phyloP scores from a whole-genome alignment of 331 rosid species.

The Acacia concinna region DNA sequence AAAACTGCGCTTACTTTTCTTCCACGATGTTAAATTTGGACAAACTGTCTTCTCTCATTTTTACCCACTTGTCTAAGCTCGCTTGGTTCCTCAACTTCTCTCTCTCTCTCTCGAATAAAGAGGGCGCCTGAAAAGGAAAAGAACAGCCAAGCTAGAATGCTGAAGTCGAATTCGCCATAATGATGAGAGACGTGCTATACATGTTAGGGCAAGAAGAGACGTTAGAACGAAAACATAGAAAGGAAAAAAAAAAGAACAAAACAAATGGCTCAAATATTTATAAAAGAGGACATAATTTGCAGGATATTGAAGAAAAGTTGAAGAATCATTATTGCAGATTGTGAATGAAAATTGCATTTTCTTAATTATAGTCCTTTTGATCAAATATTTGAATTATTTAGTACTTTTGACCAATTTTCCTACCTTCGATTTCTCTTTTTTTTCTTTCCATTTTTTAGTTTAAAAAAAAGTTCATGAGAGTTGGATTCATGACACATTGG shows the following conservation, averaged over 20 bases:
- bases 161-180: neutral
- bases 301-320: neutral
- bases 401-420: neutral
- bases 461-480: too few species aligned
- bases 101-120: neutral
- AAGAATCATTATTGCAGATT: neutral
- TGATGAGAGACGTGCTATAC: too few species aligned
- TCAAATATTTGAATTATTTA: neutral
- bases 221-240: neutral
- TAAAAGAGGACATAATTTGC: neutral
- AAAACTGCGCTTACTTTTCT: neutral
- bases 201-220: neutral
- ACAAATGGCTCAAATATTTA: neutral
- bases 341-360: neutral
- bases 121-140: neutral
- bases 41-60: neutral
- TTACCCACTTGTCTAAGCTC: slow-evolving; percentile 2
- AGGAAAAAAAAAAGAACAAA: neutral
- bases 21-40: slow-evolving; percentile 14
- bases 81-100: slow-evolving; percentile 11
- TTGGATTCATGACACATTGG: too few species aligned
- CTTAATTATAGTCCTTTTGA: too few species aligned
- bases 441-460: too few species aligned
- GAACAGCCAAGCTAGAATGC: neutral
- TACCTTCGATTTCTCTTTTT: too few species aligned